phyloP scores from a whole-genome alignment of 2,329 filamentous ascomycete genomes.

The Pseudocercospora pini-densiflorae region DNA sequence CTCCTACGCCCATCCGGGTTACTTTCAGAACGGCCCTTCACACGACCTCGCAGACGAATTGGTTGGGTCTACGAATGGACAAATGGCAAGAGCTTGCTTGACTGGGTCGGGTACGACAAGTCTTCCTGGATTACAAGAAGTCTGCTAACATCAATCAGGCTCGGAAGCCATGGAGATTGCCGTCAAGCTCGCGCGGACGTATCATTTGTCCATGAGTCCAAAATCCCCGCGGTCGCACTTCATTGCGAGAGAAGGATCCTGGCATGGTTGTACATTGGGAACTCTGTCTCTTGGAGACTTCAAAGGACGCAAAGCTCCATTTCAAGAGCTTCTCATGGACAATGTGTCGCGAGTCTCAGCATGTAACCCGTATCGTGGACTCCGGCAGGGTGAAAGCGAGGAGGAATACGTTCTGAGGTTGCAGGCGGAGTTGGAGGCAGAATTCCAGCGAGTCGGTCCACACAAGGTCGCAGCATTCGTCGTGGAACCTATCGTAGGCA shows the following conservation, averaged over 20 bases:
- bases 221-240: constrained; percentile 46
- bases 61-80: constrained; percentile 9
- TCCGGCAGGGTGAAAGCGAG: constrained; percentile 43
- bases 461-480: constrained; percentile 55
- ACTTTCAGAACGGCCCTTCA: constrained; percentile 57
- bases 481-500: constrained; percentile 55
- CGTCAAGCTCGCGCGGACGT: constrained; percentile 55
- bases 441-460: constrained; percentile 53
- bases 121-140: background rate
- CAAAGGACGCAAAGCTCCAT: constrained; percentile 39
- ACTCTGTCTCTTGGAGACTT: constrained; percentile 48
- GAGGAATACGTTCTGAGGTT: constrained; percentile 48
- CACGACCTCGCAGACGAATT: constrained; percentile 52
- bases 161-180: constrained; percentile 52
- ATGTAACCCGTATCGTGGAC: constrained; percentile 43
- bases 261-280: constrained; percentile 57
- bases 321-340: constrained; percentile 36
- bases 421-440: constrained; percentile 51
- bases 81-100: constrained; percentile 10
- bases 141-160: constrained; percentile 21
- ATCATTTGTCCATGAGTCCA: constrained; percentile 50
- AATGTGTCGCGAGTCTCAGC: constrained; percentile 37
- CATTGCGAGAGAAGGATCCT: constrained; percentile 50
- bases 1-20: constrained; percentile 60
- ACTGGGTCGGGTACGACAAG: constrained; percentile 8